Percentiles rank a stretch among this genome's conserved stretches.
These are phyloP conservation scores for Mollisia scopiformis DNA, from an alignment of 2,329 filamentous ascomycete species.

Conservation along the genomic window DNA sequence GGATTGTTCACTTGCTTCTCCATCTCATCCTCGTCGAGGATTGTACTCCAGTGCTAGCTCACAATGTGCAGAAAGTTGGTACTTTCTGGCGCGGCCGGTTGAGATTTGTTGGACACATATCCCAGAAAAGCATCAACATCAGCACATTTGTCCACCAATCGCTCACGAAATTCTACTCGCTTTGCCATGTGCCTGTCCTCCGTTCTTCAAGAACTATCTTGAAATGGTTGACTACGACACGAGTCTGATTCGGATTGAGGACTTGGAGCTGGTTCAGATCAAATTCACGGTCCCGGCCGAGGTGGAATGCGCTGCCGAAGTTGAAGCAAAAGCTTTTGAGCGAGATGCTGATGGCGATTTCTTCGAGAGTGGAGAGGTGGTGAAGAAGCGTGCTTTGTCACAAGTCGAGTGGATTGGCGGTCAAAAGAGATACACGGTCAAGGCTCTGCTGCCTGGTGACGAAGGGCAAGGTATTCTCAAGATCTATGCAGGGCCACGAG, in stretches of 20 bases:
- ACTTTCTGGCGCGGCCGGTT: conserved; percentile 86
- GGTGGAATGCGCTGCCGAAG: conserved; percentile 89
- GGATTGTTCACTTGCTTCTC: conserved; percentile 89
- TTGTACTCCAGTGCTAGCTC: conserved; percentile 75
- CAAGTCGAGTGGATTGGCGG: conserved; percentile 92
- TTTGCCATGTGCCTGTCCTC: conserved; percentile 81
- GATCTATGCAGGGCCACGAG: conserved; percentile 90
- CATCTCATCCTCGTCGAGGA: conserved; percentile 80
- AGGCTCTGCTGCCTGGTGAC: conserved; percentile 88
- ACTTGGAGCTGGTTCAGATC: conserved; percentile 90
- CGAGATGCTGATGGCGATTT: conserved; percentile 87
- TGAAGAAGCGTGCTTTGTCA: conserved; percentile 83
- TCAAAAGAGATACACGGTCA: conserved; percentile 89
- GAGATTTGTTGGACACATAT: conserved; percentile 97
- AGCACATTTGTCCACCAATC: conserved; percentile 89
- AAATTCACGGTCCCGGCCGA: conserved; percentile 87
- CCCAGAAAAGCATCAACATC: conserved; percentile 82
- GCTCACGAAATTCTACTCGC: conserved; percentile 84
- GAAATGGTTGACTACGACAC: conserved; percentile 92
- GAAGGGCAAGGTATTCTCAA: conserved; percentile 88
- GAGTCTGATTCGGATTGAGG: conserved; percentile 80
- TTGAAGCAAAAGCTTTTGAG: conserved; percentile 81
- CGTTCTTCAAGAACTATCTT: conserved; percentile 82
- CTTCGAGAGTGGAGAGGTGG: conserved; percentile 87
- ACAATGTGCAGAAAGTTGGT: conserved; percentile 81